Base-by-base conservation (phyloP, 2,329 filamentous ascomycete genomes). In the Dendrostoma leiphaemia region DNA sequence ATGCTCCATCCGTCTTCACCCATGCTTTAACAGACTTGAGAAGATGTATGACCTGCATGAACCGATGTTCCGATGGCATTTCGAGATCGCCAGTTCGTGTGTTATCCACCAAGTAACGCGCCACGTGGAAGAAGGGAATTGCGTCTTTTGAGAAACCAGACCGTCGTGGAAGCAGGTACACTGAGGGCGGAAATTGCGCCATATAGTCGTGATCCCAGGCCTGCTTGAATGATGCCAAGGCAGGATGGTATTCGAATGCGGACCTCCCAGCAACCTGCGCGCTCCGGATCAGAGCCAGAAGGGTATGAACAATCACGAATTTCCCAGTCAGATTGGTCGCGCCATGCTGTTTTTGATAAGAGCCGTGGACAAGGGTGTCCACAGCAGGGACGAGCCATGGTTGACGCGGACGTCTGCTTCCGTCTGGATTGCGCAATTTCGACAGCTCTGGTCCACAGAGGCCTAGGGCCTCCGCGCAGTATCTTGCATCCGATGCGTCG, bases 91-190 rank as follows among this genome's bases (percentile, higher is more conserved):
- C 69, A 12, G 74, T 65, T 24, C 76, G 72, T 17, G 79, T 81
- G 57, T 82, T 81, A 64, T 84, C 82, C 51, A 90, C 70, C 63
- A 89, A 76, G 62, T 83, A 80, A 57, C 81, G 86, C 15, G 84
- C 86, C 38, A 90, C 75, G 78, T 84, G 90, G 71, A 86, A 90
- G 66, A 86, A 90, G 62, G 89, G 86, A 13, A 89, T 81, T 2
- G 81, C 86, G 62, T 90, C 87, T 47, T 86, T 74, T 51, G 83
- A 89, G 67, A 90, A 90, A 0, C 88, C 87, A 60, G 85, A 79
- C 15, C 86, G 82, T 45, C 78, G 76, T 47, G 74, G 74, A 51
- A 79, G 80, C n/a, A n/a, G n/a, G 71, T 72, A 6, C 23, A 72
- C 56, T 6, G 66, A 63, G 3, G 70, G 81, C 6, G 84, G 82